Evolutionary conservation across 106 monocot genomes (phyloP), one percentile per base, ranked within the genome.

Genomic region (Platanthera guangdongensis): DNA sequence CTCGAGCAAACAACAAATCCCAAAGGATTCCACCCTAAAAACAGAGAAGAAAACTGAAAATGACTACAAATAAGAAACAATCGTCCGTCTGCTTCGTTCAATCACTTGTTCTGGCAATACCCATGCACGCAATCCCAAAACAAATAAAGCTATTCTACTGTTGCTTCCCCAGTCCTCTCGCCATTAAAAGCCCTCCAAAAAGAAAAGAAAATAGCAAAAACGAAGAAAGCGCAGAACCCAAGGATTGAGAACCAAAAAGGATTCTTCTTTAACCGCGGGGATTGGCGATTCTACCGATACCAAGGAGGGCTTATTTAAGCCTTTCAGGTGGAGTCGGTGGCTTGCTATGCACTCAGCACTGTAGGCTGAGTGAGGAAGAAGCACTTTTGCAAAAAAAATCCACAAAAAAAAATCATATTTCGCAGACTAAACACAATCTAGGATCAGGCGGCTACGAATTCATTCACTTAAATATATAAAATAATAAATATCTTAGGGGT

Each of bases 151-250:
- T 12, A 65, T 65, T 65, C 30, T 7, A 19, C 59, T 19, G 32
- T 30, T 65, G 65, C 32, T 10, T 25, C 32, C 28, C 9, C 32
- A 9, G 32, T 65, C 32, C 65, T 65, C 32, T 30, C 65, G 18
- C 65, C 79, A 80, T 75, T 60, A 71, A 53, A 57, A 50, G 74
- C 47, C 28, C 47, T 75, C 76, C 1, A 60, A 3, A 39, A 53
- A 39, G 81, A 53, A 57, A 78, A 73, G 19, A 32, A 65, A 65
- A 32, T 39, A 1, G 30, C 65, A 32, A 30, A 25, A 10, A 30
- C 65, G 32, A 3, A 65, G 65, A 11, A 25, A 60, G 57, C 10
- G 19, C 59, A 60, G 59, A 21, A 59, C 19, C 19, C 18, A 59
- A 59, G 21, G 19, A 19, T 21, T 7, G 59, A 60, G 21, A 60